Base-by-base conservation (phyloP, 352 stramenopile genomes). In the Pythium utonaiense region DNA sequence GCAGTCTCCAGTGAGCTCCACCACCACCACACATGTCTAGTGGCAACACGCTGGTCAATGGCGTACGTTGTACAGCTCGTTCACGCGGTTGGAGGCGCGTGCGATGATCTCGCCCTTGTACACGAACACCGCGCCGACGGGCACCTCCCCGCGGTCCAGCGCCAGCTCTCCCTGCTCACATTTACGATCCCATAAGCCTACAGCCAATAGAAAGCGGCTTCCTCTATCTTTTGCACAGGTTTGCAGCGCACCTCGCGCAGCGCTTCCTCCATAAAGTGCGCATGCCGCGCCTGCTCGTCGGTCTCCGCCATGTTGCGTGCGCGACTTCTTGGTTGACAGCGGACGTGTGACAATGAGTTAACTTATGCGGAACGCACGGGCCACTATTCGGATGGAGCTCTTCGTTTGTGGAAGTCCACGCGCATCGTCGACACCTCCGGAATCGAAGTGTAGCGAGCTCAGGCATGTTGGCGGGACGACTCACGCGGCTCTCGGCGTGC, bases 81-180 rank as follows among this genome's bases (percentile, higher is more conserved):
- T 97, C 12, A 90, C 93, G 49, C 80, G 77, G 70, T 98, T 98
- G 30, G 80, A 73, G 3, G 83, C 90, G 34, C 74, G 71, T 7
- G 78, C 81, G 36, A 97, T 91, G 61, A 98, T 79, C 50, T 78
- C 69, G 40, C 69, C 67, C 21, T 77, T 60, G 67, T 89, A 73
- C 7, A 98, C 88, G 58, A 97, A 96, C n/a, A 97, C 90, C 45
- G 85, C 95, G 14, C 90, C 92, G 31, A 98, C 91, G 1, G 92
- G 90, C 24, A 98, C 90, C 76, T 98, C 91, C 10, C 83, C 77
- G 34, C 86, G 71, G 28, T 53, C 65, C 53, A 96, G 62, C 6
- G 91, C 91, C 17, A 72, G 74, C 64, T 95, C 77, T 17, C 83
- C 91, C 88, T 96, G 53, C 14, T 9, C 17, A 27, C 14, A 17